These are phyloP conservation scores for Exserohilum rostratum DNA, from an alignment of 2,329 filamentous ascomycete species.

Conservation along the genomic window DNA sequence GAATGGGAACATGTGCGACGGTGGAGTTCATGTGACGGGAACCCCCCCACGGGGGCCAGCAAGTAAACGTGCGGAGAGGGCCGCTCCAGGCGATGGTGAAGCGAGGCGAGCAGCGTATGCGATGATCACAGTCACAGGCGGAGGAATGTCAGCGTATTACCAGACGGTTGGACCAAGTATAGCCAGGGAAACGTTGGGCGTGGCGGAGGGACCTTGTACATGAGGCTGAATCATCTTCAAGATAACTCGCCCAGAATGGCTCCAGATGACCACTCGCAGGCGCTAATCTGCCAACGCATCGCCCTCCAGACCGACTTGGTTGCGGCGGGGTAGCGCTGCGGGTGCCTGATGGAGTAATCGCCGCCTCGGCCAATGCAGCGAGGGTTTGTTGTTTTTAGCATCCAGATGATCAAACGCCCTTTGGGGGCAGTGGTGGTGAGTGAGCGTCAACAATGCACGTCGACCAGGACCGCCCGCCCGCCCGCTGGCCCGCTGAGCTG, in stretches of 20 bases:
- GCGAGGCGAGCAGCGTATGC: constrained; percentile 14
- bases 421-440: constrained; percentile 17
- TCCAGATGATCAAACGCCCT: constrained; percentile 32
- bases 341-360: constrained; percentile 44
- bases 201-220: constrained; percentile 43
- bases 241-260: constrained; percentile 31
- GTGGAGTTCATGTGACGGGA: constrained; percentile 29
- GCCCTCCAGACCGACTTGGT: constrained; percentile 41
- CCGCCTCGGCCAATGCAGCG: constrained; percentile 27
- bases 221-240: constrained; percentile 45
- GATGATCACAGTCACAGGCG: constrained; percentile 39
- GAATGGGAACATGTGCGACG: constrained; percentile 9
- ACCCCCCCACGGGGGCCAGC: constrained; percentile 35
- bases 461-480: constrained; percentile 6
- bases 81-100: constrained; percentile 31
- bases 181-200: constrained; percentile 45
- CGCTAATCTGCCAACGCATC: constrained; percentile 49
- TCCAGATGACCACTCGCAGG: constrained; percentile 47
- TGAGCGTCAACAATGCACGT: constrained; percentile 10
- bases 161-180: constrained; percentile 47
- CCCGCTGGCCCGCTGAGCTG: constrained; percentile 26
- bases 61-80: constrained; percentile 34
- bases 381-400: constrained; percentile 39
- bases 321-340: constrained; percentile 41
- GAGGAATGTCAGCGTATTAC: constrained; percentile 41